Evolutionary conservation across 2,329 filamentous ascomycete genomes (phyloP).

Genomic region (Acrocalymma vagum): DNA sequence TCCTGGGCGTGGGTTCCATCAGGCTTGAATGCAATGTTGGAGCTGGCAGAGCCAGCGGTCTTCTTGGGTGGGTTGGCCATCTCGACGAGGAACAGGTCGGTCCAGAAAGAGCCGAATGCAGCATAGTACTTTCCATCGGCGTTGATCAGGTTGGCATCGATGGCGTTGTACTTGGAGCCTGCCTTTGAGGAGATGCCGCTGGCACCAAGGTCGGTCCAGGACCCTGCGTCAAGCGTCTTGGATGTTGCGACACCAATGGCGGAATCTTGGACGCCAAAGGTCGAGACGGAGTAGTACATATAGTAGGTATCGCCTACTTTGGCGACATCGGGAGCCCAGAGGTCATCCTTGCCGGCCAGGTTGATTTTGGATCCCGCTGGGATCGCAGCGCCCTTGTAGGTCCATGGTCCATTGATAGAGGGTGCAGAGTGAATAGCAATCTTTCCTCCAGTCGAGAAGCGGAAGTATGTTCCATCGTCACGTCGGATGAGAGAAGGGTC

Average conservation of each 20-base stretch:
- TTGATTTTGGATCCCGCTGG: conserved; percentile 56
- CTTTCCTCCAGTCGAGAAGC: conserved; percentile 61
- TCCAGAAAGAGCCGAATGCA: conserved; percentile 76
- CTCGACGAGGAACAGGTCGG: conserved; percentile 67
- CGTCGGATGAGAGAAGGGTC: conserved; percentile 60
- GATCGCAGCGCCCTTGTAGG: conserved; percentile 56
- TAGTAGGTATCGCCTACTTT: conserved; percentile 68
- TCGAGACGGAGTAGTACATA: conserved; percentile 72
- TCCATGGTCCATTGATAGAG: conserved; percentile 61
- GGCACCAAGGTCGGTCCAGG: conserved; percentile 68
- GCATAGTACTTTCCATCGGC: conserved; percentile 57
- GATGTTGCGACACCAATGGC: conserved; percentile 68
- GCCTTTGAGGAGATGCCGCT: conserved; percentile 57
- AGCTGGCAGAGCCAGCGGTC: conserved; percentile 38
- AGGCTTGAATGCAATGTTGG: conserved; percentile 64
- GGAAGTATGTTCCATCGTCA: conserved; percentile 60
- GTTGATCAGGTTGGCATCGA: conserved; percentile 60
- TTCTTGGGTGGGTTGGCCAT: conserved; percentile 52
- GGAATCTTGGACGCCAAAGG: conserved; percentile 68
- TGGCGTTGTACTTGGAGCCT: conserved; percentile 56
- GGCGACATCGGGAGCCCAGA: conserved; percentile 70
- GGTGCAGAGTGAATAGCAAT: conserved; percentile 60
- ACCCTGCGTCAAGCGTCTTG: conserved; percentile 58
- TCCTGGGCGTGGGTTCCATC: conserved; percentile 63
- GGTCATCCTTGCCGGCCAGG: conserved; percentile 55